These are phyloP conservation scores for Echria macrotheca DNA, from an alignment of 495 filamentous ascomycete genomes.

Conservation along the genomic window DNA sequence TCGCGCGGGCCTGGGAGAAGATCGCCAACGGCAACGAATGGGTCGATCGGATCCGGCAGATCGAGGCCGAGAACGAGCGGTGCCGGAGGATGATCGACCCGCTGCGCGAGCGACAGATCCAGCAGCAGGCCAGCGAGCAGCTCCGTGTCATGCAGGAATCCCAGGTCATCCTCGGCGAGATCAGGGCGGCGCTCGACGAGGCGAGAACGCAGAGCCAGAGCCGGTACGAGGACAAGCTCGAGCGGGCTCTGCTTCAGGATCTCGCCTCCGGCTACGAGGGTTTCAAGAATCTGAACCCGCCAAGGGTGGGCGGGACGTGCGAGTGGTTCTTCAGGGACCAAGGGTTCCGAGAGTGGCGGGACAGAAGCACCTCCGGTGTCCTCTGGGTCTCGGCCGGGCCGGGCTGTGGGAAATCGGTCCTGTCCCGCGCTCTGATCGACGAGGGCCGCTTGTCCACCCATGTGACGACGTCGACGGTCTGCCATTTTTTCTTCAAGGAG, in stretches of 20 bases:
- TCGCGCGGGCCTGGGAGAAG: constrained; percentile 24
- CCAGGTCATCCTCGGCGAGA: constrained; percentile 12
- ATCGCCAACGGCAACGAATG: constrained; percentile 18
- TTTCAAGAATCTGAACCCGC: constrained; percentile 25
- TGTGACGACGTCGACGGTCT: constrained; percentile 23
- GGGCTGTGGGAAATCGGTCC: constrained; percentile 40
- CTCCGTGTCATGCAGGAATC: constrained; percentile 20
- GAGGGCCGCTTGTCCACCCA: constrained; percentile 18
- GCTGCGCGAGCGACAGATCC: constrained; percentile 11
- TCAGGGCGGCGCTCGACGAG: constrained; percentile 10
- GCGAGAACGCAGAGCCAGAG: constrained; percentile 6
- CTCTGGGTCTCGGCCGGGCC: constrained; percentile 41
- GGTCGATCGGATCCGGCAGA: constrained; percentile 14
- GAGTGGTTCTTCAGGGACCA: constrained; percentile 35
- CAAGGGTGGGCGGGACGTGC: constrained; percentile 27
- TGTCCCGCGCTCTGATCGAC: constrained; percentile 30
- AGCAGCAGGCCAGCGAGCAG: constrained; percentile 7
- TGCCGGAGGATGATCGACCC: constrained; percentile 10
- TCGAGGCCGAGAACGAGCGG: constrained; percentile 11
- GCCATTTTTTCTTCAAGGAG: constrained; percentile 42
- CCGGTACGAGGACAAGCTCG: constrained; percentile 16
- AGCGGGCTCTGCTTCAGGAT: constrained; percentile 18
- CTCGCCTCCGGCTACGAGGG: constrained; percentile 27
- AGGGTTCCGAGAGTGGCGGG: constrained; percentile 27
- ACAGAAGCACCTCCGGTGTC: constrained; percentile 20